Conservation (phyloP, 768 basidiomycete species). For the Leccinum arenicola region DNA sequence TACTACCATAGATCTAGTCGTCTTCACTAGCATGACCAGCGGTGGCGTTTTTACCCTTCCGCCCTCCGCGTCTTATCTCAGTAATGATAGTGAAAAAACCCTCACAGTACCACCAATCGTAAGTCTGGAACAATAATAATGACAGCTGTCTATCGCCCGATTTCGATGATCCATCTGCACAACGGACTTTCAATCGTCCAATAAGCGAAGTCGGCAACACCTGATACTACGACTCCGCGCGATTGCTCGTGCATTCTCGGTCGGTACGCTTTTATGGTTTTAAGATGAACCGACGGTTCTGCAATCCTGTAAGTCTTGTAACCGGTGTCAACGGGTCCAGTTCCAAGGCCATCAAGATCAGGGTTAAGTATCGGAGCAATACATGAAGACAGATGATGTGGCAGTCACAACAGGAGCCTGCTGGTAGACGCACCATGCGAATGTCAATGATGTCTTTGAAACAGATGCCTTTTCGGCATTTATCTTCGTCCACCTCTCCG, state of each 20-base stretch:
- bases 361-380: not conserved
- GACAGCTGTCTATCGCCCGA: not conserved
- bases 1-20: conserved; percentile 12
- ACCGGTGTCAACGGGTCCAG: not conserved
- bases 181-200: not conserved
- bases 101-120: not conserved
- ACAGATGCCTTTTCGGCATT: no score
- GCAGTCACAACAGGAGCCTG: not conserved
- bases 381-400: not conserved
- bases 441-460: no score
- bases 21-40: not conserved
- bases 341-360: not conserved
- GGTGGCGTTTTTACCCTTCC: not conserved
- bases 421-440: no score
- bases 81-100: not conserved
- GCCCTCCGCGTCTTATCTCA: not conserved
- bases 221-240: not conserved
- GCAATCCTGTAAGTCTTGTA: not conserved
- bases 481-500: no score
- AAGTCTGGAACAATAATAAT: not conserved
- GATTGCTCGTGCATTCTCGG: no score
- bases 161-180: not conserved
- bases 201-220: not conserved
- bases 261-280: not conserved
- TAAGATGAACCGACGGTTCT: not conserved